Percentiles rank a stretch among this genome's conserved stretches.
These are phyloP conservation scores for Aquilaria sinensis DNA, from an alignment of 345 rosid genomes.

Conservation along the genomic window DNA sequence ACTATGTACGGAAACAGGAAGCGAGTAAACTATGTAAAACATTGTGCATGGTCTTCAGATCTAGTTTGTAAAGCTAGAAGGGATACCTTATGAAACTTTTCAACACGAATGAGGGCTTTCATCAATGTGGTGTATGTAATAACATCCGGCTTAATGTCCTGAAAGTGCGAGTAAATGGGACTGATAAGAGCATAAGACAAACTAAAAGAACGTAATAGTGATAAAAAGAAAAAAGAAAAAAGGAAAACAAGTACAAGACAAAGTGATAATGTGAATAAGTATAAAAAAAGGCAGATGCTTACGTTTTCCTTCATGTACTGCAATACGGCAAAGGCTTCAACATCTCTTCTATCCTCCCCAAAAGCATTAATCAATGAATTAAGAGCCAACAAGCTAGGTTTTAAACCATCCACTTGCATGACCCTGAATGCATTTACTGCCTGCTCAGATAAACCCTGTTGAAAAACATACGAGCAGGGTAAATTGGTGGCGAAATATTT, in stretches of 20 bases:
- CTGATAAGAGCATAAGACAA: slow-evolving; percentile 8
- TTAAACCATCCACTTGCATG: slow-evolving; percentile 87
- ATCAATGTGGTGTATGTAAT: slow-evolving; percentile 90
- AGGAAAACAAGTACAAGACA: slow-evolving; percentile 1
- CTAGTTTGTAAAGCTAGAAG: background rate
- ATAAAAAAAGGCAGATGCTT: slow-evolving; percentile 10
- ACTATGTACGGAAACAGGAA: too few relatives aligned
- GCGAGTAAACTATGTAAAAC: background rate
- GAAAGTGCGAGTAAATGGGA: slow-evolving; percentile 28
- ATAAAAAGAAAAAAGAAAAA: background rate
- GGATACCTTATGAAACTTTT: slow-evolving; percentile 71
- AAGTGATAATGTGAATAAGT: background rate
- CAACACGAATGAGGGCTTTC: slow-evolving; percentile 90
- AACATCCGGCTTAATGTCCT: slow-evolving; percentile 92
- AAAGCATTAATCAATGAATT: slow-evolving; percentile 93
- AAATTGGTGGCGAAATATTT: slow-evolving; percentile 1
- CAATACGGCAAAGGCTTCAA: slow-evolving; percentile 86
- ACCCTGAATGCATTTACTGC: slow-evolving; percentile 83
- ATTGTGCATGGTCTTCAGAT: slow-evolving; percentile 1
- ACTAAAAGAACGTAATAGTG: background rate
- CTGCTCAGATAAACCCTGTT: slow-evolving; percentile 91
- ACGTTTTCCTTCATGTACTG: slow-evolving; percentile 96
- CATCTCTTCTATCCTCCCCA: slow-evolving; percentile 92
- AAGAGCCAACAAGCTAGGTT: slow-evolving; percentile 78
- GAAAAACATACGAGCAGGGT: slow-evolving; percentile 6